Conservation (phyloP, 495 filamentous ascomycete species). For the Parmelia sp. region DNA sequence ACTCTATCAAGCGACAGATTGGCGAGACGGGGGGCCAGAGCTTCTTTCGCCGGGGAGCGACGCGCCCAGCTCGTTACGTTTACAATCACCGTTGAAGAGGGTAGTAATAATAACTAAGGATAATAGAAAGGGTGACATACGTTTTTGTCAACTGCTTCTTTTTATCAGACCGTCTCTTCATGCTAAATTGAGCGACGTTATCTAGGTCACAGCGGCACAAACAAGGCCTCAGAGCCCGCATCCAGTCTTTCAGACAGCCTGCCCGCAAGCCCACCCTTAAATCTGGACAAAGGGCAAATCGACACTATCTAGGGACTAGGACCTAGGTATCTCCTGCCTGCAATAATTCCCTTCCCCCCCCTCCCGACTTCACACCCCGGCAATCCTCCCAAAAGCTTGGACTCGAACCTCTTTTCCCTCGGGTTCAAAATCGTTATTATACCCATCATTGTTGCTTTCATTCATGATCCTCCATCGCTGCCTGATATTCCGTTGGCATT, state of each 20-base stretch:
- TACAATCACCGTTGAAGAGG: neutral
- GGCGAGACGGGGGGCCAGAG: slow-evolving; percentile 20
- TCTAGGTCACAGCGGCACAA: slow-evolving; percentile 16
- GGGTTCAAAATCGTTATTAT: neutral
- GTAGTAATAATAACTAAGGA: no score
- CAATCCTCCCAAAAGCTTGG: neutral
- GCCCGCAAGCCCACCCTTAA: slow-evolving; percentile 25
- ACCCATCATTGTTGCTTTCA: neutral
- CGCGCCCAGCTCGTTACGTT: neutral
- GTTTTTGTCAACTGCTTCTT: neutral
- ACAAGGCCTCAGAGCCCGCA: slow-evolving; percentile 20
- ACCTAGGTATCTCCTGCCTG: neutral
- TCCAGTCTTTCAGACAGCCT: slow-evolving; percentile 27
- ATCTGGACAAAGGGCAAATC: slow-evolving; percentile 21
- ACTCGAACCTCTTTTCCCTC: neutral
- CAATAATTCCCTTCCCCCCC: neutral
- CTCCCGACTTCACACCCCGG: neutral
- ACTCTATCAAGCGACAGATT: slow-evolving; percentile 19
- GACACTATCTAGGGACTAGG: neutral
- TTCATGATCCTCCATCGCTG: neutral
- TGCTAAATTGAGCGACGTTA: slow-evolving; percentile 7
- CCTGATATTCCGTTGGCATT: no score
- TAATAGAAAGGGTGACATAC: neutral
- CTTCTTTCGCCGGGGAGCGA: slow-evolving; percentile 1
- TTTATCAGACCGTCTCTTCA: neutral